These are phyloP conservation scores for Erucastrum elatum DNA, from an alignment of 345 rosid species.

Conservation along the genomic window DNA sequence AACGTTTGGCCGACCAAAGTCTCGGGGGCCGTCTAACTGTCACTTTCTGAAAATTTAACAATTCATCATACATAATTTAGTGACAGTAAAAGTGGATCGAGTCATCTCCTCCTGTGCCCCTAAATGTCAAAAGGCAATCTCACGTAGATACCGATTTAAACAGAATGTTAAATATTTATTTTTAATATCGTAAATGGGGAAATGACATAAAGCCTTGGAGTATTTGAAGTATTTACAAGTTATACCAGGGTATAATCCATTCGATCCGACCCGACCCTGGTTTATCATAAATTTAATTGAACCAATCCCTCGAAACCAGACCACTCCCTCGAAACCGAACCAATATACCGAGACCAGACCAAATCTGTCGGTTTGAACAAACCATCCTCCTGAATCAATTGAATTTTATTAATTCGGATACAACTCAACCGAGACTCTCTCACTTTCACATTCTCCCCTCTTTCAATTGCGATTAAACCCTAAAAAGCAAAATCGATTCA, in stretches of 20 bases:
- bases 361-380: background rate
- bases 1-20: constrained; percentile 29
- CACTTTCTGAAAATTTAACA: constrained; percentile 18
- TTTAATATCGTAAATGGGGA: background rate
- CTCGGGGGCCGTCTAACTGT: constrained; percentile 16
- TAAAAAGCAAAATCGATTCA: too few species aligned
- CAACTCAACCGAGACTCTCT: too few species aligned
- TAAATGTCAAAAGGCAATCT: background rate
- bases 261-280: background rate
- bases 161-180: background rate
- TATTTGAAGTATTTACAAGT: background rate
- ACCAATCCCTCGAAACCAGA: background rate
- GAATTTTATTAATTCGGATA: too few species aligned
- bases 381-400: background rate
- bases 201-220: background rate
- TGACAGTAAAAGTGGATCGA: background rate
- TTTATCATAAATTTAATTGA: background rate
- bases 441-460: background rate
- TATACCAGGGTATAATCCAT: background rate
- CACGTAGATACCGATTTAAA: background rate
- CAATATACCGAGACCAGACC: background rate
- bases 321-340: background rate
- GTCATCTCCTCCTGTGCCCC: background rate
- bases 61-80: background rate
- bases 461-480: too few species aligned